These are phyloP conservation scores for Backusella mclennaniae DNA, from an alignment of 192 early-diverging fungal genomes.

Conservation along the genomic window DNA sequence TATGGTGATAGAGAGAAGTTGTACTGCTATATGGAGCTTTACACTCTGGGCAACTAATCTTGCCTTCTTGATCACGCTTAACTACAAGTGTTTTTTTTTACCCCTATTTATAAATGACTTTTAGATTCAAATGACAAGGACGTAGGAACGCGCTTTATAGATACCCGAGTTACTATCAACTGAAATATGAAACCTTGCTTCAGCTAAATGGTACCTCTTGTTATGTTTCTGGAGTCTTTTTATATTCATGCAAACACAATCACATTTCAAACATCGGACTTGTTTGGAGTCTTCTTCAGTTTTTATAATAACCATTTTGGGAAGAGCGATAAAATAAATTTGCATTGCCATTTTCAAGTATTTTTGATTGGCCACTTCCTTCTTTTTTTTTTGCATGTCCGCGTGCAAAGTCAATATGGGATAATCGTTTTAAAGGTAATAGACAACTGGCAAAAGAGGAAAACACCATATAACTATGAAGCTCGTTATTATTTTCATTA, in stretches of 20 bases:
- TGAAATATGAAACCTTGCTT: background rate
- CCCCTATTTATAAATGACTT: background rate
- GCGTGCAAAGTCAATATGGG: no score
- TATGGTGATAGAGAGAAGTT: background rate
- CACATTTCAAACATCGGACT: background rate
- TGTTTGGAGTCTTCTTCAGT: background rate
- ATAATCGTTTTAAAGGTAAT: no score
- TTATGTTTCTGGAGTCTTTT: background rate
- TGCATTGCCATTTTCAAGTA: background rate
- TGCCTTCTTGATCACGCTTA: background rate
- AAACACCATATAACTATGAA: no score
- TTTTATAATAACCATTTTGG: slow-evolving; percentile 1
- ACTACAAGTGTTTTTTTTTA: background rate
- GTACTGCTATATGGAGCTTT: background rate
- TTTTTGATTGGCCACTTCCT: background rate
- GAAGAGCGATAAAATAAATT: background rate
- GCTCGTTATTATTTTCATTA: no score
- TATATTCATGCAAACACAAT: background rate
- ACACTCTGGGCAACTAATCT: background rate
- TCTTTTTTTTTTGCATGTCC: background rate
- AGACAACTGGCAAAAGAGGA: no score
- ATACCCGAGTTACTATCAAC: background rate
- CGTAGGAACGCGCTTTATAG: background rate
- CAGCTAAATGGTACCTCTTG: background rate
- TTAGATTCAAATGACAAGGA: background rate